phyloP scores from a whole-genome alignment of 306 rosid species.

The Castanospermum australe region DNA sequence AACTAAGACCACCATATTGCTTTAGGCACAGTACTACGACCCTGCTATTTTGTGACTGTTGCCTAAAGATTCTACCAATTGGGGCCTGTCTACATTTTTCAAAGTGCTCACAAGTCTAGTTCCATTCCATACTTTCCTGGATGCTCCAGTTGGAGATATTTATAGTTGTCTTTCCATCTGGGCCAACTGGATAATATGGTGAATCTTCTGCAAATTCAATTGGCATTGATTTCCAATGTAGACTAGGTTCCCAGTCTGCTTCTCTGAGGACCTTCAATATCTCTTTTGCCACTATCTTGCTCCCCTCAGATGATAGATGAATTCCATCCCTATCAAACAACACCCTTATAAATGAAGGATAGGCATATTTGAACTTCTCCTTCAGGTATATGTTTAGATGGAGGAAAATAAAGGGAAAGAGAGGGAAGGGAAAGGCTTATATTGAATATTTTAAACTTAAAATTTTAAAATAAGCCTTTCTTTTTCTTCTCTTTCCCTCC shows the following conservation, averaged over 20 bases:
- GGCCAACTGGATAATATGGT: constrained; percentile 29
- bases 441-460: too few species aligned
- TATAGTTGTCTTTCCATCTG: constrained; percentile 30
- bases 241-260: constrained; percentile 75
- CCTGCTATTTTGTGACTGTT: neutral
- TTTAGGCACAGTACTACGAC: neutral
- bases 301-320: constrained; percentile 66
- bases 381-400: neutral
- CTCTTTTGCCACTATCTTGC: constrained; percentile 64
- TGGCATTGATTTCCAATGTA: constrained; percentile 57
- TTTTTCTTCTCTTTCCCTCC: too few species aligned
- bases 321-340: constrained; percentile 67
- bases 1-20: neutral
- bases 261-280: constrained; percentile 55
- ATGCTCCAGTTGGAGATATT: constrained; percentile 2
- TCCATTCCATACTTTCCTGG: constrained; percentile 3
- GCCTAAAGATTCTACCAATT: neutral
- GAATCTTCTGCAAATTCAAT: constrained; percentile 58
- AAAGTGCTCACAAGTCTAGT: neutral
- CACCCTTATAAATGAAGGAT: neutral
- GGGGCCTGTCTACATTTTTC: neutral
- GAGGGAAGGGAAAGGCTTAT: too few species aligned
- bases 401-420: too few species aligned
- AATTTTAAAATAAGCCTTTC: too few species aligned
- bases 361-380: neutral